Conservation (phyloP, 1,284 basidiomycete genomes). For the Fomitopsis betulina region DNA sequence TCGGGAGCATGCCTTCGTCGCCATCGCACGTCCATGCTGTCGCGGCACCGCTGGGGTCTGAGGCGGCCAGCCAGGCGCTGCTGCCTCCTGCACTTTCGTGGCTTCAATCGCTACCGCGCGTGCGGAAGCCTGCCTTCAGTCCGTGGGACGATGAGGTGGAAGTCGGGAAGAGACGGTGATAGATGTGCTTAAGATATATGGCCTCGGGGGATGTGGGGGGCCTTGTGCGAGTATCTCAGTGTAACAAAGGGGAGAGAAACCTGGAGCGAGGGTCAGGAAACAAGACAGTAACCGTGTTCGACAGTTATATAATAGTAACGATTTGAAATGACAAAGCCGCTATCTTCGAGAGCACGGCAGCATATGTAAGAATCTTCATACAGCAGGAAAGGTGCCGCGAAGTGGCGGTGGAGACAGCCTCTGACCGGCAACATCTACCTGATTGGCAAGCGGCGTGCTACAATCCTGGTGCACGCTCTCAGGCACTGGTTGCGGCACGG, state of each 20-base stretch:
- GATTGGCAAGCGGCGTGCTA: neutral
- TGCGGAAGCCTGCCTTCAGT: slow-evolving; percentile 32
- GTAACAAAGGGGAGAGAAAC: neutral
- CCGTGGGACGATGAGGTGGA: slow-evolving; percentile 32
- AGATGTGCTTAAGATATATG: slow-evolving; percentile 10
- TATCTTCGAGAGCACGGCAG: neutral
- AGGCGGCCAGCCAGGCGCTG: slow-evolving; percentile 15
- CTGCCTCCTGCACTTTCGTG: slow-evolving; percentile 25
- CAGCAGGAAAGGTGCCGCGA: slow-evolving; percentile 1
- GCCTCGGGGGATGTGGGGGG: neutral
- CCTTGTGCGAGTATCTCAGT: slow-evolving; percentile 2
- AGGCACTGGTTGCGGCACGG: neutral
- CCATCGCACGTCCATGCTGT: slow-evolving; percentile 43
- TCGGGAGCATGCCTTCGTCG: slow-evolving; percentile 57
- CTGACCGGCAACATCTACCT: neutral
- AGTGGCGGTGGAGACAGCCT: neutral
- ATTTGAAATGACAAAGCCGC: slow-evolving; percentile 21
- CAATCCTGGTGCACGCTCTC: neutral
- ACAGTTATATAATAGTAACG: slow-evolving; percentile 14
- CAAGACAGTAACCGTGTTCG: slow-evolving; percentile 3
- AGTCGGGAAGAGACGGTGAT: slow-evolving; percentile 11
- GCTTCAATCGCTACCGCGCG: slow-evolving; percentile 26
- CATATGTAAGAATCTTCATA: neutral
- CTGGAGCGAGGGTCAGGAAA: neutral
- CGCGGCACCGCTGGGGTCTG: slow-evolving; percentile 15